Conservation (phyloP, 1,284 basidiomycete species). For the Afroboletus lepidellus region DNA sequence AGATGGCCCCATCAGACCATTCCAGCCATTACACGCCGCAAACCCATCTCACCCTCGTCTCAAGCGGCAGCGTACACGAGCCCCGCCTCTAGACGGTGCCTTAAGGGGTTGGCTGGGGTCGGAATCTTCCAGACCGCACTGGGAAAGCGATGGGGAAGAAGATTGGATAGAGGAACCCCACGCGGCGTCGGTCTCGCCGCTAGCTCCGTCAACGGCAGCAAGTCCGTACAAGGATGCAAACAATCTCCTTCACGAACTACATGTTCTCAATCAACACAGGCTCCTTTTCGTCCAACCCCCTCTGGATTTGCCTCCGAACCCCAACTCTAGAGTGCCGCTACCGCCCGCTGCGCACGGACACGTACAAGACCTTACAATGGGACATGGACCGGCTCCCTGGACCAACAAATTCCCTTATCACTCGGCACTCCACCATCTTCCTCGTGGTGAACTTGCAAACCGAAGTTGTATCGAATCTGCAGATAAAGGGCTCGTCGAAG, state of each 20-base stretch:
- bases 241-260: slow-evolving; percentile 62
- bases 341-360: not conserved
- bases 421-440: not conserved
- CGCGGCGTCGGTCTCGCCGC: slow-evolving; percentile 4
- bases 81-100: slow-evolving; percentile 47
- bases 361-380: not conserved
- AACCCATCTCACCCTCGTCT: slow-evolving; percentile 12
- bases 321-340: not conserved
- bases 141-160: slow-evolving; percentile 37
- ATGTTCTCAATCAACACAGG: slow-evolving; percentile 62
- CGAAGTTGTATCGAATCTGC: not conserved
- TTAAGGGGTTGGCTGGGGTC: slow-evolving; percentile 42
- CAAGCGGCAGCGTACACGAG: slow-evolving; percentile 49
- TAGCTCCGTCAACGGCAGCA: slow-evolving; percentile 8
- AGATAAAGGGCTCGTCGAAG: slow-evolving; percentile 25
- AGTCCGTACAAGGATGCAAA: slow-evolving; percentile 58
- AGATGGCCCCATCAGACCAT: slow-evolving; percentile 25
- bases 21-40: slow-evolving; percentile 25
- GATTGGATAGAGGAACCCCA: slow-evolving; percentile 34
- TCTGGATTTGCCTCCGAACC: slow-evolving; percentile 10
- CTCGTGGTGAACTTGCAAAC: not conserved
- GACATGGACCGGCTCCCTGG: slow-evolving; percentile 2
- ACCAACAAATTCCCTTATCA: slow-evolving; percentile 5
- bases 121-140: slow-evolving; percentile 10
- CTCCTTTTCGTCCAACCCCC: slow-evolving; percentile 40